Base-by-base conservation (phyloP, 2,329 filamentous ascomycete genomes). In the Sarocladium oryzae region DNA sequence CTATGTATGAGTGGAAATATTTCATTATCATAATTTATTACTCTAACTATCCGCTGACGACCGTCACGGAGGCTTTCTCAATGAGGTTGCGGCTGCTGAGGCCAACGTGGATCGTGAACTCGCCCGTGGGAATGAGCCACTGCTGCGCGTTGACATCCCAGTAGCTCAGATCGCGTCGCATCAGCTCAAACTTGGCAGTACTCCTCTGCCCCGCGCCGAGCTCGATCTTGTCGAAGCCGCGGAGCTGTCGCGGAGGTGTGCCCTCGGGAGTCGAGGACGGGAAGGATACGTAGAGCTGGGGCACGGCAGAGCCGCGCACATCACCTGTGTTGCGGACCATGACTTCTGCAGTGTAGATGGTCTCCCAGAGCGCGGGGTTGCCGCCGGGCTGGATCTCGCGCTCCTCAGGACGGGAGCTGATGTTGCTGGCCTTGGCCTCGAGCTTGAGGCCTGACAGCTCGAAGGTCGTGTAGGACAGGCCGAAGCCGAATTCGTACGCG, bases 381-480 rank as follows among this genome's bases (percentile, higher is more conserved):
- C 81, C 81, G n/a, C 80, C 81, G 13, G 79, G 77, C 52, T 67
- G 58, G 18, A 67, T 53, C 33, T 55, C 51, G 11, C 52, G 59
- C n/a, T 35, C 30, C 41, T 63, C 63, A 11, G 66, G 63, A 30
- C 48, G 51, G 33, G 65, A 55, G 18, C 62, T 60, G 52, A 68
- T 57, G 16, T 58, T 53, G 11, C 43, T 53, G 20, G 54, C 53
- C 26, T 56, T 53, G 51, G 58, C 58, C 18, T 54, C 50, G 36
- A 63, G 58, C 16, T 52, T 52, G 28, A 64, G 58, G 54, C 61
- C 49, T 28, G 40, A 43, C 56, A 80, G 73, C 35, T 72, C 67
- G 60, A 85, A 85, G 11, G 72, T 78, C 13, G 84, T 84, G 68
- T 87, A 88, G 1, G 78, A 83, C 0, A 89, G 74, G 0, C 86